Evolutionary conservation across 768 basidiomycete genomes (phyloP).

Genomic region (Hygrocybe punicea): DNA sequence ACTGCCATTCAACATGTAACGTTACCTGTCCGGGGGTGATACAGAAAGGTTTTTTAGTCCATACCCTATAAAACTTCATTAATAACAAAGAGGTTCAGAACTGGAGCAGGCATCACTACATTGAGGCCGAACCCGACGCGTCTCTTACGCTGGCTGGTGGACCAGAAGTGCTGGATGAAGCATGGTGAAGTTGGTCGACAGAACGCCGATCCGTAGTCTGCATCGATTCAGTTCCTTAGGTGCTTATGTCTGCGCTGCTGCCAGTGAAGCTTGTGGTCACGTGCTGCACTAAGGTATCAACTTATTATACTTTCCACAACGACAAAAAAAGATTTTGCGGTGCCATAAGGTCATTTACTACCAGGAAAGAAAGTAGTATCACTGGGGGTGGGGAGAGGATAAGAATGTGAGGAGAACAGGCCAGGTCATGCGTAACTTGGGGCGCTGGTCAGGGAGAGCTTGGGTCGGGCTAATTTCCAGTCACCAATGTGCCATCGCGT

Average conservation of each 20-base stretch:
- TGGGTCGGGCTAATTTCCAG: not conserved
- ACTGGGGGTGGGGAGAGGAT: too few relatives aligned
- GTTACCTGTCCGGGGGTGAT: conserved; percentile 11
- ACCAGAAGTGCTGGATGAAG: not conserved
- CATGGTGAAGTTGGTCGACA: not conserved
- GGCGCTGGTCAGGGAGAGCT: too few relatives aligned
- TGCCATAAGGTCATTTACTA: too few relatives aligned
- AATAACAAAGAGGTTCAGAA: not conserved
- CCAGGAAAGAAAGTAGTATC: too few relatives aligned
- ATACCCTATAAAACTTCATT: not conserved
- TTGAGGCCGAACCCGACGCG: conserved; percentile 1
- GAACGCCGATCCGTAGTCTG: not conserved
- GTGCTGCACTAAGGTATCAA: too few relatives aligned
- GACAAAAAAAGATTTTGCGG: too few relatives aligned
- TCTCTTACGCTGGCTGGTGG: not conserved
- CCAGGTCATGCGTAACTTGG: too few relatives aligned
- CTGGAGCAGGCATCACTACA: not conserved
- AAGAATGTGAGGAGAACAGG: too few relatives aligned
- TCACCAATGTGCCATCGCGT: conserved; percentile 2
- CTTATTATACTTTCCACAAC: not conserved
- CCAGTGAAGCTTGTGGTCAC: too few relatives aligned
- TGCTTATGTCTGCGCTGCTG: too few relatives aligned
- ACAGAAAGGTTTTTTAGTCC: conserved; percentile 17
- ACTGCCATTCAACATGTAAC: not conserved
- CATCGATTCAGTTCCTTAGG: not conserved